Evolutionary conservation across 768 basidiomycete genomes (phyloP).

Genomic region (Naganishia antarctica): DNA sequence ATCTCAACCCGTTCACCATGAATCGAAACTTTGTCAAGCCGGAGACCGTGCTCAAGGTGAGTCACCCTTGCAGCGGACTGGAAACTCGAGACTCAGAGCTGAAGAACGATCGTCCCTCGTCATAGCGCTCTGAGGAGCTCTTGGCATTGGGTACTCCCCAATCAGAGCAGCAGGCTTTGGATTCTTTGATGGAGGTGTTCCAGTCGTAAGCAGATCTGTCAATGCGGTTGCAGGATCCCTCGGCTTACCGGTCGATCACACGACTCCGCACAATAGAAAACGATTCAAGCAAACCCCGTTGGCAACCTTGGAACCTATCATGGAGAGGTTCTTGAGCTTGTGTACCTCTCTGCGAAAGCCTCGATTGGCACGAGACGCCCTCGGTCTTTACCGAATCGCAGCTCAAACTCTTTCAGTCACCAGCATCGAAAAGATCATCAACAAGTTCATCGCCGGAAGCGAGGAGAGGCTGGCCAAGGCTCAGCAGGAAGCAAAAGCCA

Average conservation of each 20-base stretch:
- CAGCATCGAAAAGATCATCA: conserved; percentile 87
- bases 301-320: conserved; percentile 84
- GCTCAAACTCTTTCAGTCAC: conserved; percentile 86
- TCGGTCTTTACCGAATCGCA: conserved; percentile 97
- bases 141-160: conserved; percentile 46
- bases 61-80: conserved; percentile 26
- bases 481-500: conserved; percentile 48
- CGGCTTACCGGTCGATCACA: neutral
- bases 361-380: conserved; percentile 84
- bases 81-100: neutral
- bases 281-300: conserved; percentile 88
- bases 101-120: neutral
- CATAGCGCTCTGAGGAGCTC: conserved; percentile 47
- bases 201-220: conserved; percentile 38
- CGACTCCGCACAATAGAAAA: conserved; percentile 53
- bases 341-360: conserved; percentile 94
- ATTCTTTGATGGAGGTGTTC: conserved; percentile 47
- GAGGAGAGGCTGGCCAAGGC: conserved; percentile 48
- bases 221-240: neutral
- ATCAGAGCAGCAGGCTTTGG: conserved; percentile 47
- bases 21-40: conserved; percentile 47
- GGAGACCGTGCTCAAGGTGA: conserved; percentile 49
- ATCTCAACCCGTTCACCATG: conserved; percentile 32
- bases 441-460: conserved; percentile 61
- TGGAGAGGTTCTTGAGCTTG: conserved; percentile 90